Base-by-base conservation (phyloP, 805 yeast species). In the Nematodospora valgi region DNA sequence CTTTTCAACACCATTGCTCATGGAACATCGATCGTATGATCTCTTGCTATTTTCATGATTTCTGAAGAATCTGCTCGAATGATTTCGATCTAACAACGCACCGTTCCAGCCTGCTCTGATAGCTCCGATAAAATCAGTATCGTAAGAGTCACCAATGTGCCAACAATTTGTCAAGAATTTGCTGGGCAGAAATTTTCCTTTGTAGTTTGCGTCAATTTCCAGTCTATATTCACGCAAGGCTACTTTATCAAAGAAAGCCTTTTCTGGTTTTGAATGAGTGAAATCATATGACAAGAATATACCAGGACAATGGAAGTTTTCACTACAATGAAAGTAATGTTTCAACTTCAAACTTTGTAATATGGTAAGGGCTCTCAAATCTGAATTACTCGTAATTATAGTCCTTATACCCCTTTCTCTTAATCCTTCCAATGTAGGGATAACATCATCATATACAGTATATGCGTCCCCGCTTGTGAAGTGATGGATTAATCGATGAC, bases 141-240 rank as follows among this genome's bases (percentile, higher is more conserved):
- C 56, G 23, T 65, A 52, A 43, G 73, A 77, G 49, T 82, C 89
- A 0, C 91, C 91, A 31, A 81, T 58, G 51, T 82, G 91, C 85
- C 84, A 81, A 32, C 48, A 46, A 12, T 44, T 49, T 17, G 47
- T 49, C 13, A 58, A 30, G 26, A 28, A 33, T n/a, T 14, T 4
- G 6, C 8, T 38, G 39, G 24, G 43, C 35, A 16, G 36, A 16
- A 13, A 28, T 19, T 9, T 8, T 43, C 36, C 23, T 58, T 38
- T 34, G 54, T 20, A 19, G 22, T 39, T 6, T 5, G 7, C 23
- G 3, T 34, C 21, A 5, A 11, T 23, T 13, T 3, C 4, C 14
- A 15, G 30, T 10, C 27, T 19, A 23, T 39, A 37, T n/a, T 28
- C 16, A 9, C 23, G 13, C n/a, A 27, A 32, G 19, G 27, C 19